Percentiles rank a stretch among this genome's conserved stretches.
phyloP scores from a whole-genome alignment of 1,284 basidiomycete genomes.

The Cystobasidium slooffiae region DNA sequence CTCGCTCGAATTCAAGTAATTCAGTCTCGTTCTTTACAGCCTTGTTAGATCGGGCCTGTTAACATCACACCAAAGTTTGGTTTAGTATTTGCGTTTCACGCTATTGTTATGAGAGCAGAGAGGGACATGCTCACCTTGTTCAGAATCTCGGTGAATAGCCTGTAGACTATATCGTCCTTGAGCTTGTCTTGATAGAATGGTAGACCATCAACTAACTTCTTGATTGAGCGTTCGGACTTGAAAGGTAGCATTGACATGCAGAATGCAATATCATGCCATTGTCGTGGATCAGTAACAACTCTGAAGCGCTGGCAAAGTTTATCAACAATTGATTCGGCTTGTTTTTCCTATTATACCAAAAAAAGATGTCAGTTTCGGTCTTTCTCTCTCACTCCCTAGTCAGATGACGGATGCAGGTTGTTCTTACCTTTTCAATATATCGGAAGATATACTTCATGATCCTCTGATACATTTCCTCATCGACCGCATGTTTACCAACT shows the following conservation, averaged over 20 bases:
- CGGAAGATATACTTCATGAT: slow-evolving; percentile 95
- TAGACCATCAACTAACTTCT: slow-evolving; percentile 87
- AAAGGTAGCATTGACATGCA: slow-evolving; percentile 92
- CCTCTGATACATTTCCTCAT: slow-evolving; percentile 86
- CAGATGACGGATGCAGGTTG: background rate
- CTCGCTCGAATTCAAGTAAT: slow-evolving; percentile 78
- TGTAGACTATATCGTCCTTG: slow-evolving; percentile 82
- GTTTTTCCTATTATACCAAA: slow-evolving; percentile 71
- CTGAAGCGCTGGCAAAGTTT: slow-evolving; percentile 94
- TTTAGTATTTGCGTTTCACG: background rate
- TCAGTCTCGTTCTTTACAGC: slow-evolving; percentile 86
- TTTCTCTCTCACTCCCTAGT: background rate
- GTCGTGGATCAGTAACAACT: slow-evolving; percentile 81
- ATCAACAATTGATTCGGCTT: slow-evolving; percentile 92
- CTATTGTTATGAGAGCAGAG: background rate
- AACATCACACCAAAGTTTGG: background rate
- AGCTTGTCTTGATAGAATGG: slow-evolving; percentile 94
- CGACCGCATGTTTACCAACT: slow-evolving; percentile 88
- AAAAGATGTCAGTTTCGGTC: background rate
- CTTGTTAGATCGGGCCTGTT: slow-evolving; percentile 78
- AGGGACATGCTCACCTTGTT: slow-evolving; percentile 64
- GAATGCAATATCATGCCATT: slow-evolving; percentile 97
- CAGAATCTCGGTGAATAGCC: slow-evolving; percentile 85
- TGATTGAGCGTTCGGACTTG: slow-evolving; percentile 94
- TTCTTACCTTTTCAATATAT: slow-evolving; percentile 88